phyloP scores from a whole-genome alignment of 2,329 filamentous ascomycete genomes.

The Ophiosphaerella herpotricha region DNA sequence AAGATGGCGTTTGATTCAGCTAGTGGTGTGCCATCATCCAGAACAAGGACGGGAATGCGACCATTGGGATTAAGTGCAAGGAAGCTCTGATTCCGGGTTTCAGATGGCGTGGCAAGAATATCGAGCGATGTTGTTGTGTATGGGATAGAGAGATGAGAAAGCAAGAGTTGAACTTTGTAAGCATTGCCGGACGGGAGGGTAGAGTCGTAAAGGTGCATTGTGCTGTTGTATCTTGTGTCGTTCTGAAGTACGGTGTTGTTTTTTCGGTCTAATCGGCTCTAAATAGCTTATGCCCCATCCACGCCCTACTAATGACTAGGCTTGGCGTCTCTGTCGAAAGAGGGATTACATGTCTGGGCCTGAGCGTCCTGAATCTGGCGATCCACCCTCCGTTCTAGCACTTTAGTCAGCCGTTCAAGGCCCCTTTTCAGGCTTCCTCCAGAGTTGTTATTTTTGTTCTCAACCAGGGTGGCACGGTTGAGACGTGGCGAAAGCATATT shows the following conservation, averaged over 20 bases:
- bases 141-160: conserved; percentile 11
- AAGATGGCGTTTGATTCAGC: conserved; percentile 23
- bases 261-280: background rate
- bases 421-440: conserved; percentile 11
- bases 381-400: conserved; percentile 16
- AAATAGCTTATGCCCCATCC: background rate
- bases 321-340: background rate
- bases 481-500: background rate
- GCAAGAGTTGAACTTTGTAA: conserved; percentile 22
- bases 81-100: conserved; percentile 12
- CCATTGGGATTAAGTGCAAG: conserved; percentile 20
- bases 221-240: too few species aligned
- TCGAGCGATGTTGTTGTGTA: conserved; percentile 17
- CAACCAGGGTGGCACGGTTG: background rate
- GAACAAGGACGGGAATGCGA: conserved; percentile 13
- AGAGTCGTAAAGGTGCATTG: conserved; percentile 22
- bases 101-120: conserved; percentile 12
- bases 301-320: conserved; percentile 3
- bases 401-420: conserved; percentile 8
- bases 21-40: conserved; percentile 18
- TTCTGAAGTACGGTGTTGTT: too few species aligned
- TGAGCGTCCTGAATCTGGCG: conserved; percentile 18
- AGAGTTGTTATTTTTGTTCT: background rate
- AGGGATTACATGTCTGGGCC: conserved; percentile 10
- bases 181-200: conserved; percentile 23